Conservation (phyloP, 2,329 filamentous ascomycete genomes). For the Colletotrichum sp. region DNA sequence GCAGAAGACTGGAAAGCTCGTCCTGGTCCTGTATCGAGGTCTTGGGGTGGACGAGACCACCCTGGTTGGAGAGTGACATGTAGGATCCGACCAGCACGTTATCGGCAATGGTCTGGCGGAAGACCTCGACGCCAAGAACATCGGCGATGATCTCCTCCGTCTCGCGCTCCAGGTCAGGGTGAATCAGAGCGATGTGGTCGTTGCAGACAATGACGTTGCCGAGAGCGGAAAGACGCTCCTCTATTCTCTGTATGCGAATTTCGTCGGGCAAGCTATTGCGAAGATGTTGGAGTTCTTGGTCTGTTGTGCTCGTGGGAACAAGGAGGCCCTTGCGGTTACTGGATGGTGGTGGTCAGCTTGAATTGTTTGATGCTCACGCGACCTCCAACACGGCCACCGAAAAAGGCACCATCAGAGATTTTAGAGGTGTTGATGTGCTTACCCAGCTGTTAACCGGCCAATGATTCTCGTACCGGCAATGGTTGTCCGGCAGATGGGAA, state of each 20-base stretch:
- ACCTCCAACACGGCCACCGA: background rate
- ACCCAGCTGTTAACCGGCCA: slow-evolving; percentile 92
- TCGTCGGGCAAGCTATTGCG: slow-evolving; percentile 91
- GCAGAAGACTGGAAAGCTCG: slow-evolving; percentile 89
- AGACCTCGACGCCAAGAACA: slow-evolving; percentile 87
- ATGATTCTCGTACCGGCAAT: slow-evolving; percentile 97
- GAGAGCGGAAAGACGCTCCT: slow-evolving; percentile 93
- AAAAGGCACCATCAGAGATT: background rate
- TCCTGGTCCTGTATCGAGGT: slow-evolving; percentile 98
- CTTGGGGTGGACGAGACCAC: slow-evolving; percentile 96
- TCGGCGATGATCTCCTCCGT: slow-evolving; percentile 99
- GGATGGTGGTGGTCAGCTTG: slow-evolving; percentile 11
- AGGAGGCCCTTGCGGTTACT: slow-evolving; percentile 97
- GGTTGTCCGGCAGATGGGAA: slow-evolving; percentile 95
- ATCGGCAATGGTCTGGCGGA: slow-evolving; percentile 93
- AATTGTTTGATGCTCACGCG: background rate
- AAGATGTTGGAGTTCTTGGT: slow-evolving; percentile 97
- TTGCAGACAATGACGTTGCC: slow-evolving; percentile 97
- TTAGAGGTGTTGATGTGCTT: slow-evolving; percentile 31
- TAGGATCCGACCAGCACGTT: slow-evolving; percentile 97
- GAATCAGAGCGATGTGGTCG: slow-evolving; percentile 95
- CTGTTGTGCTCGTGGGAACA: slow-evolving; percentile 93
- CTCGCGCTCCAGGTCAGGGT: slow-evolving; percentile 96
- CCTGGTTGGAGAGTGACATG: slow-evolving; percentile 95
- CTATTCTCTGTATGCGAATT: slow-evolving; percentile 95